A percentile compares a stretch with the other conserved stretches of the same genome.
These are phyloP conservation scores for Podospora pseudopauciseta DNA, from an alignment of 495 filamentous ascomycete species.

Conservation along the genomic window DNA sequence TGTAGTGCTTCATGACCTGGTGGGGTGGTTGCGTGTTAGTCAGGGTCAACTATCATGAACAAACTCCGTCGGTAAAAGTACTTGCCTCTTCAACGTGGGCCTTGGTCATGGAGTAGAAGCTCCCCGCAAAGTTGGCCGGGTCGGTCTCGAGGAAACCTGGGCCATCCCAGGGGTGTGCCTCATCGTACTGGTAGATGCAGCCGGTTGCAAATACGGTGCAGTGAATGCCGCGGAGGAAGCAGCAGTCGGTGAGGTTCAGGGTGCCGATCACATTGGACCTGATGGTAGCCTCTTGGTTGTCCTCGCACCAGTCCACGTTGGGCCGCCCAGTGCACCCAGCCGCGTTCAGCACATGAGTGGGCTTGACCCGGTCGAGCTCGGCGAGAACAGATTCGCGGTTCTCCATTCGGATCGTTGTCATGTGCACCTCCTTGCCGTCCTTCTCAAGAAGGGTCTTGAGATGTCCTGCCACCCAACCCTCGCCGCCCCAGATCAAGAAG, in stretches of 20 bases:
- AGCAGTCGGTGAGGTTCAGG: slow-evolving; percentile 59
- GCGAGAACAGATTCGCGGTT: slow-evolving; percentile 54
- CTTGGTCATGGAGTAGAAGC: slow-evolving; percentile 66
- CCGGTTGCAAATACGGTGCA: slow-evolving; percentile 63
- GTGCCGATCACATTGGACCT: slow-evolving; percentile 62
- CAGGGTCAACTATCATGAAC: neutral
- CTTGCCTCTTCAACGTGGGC: slow-evolving; percentile 60
- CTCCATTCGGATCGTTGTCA: slow-evolving; percentile 59
- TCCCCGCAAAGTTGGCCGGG: slow-evolving; percentile 59
- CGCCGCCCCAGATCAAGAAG: slow-evolving; percentile 61
- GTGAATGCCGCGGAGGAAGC: slow-evolving; percentile 54
- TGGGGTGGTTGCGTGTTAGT: neutral
- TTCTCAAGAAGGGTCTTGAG: slow-evolving; percentile 58
- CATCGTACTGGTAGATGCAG: slow-evolving; percentile 61
- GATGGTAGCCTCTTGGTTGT: slow-evolving; percentile 61
- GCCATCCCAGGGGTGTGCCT: slow-evolving; percentile 55
- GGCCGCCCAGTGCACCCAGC: slow-evolving; percentile 65
- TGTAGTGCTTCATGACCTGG: slow-evolving; percentile 58
- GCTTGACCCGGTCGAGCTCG: slow-evolving; percentile 54
- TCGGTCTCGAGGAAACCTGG: slow-evolving; percentile 60
- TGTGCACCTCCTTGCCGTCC: slow-evolving; percentile 58
- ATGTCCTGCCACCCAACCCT: slow-evolving; percentile 62
- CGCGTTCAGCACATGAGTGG: slow-evolving; percentile 61
- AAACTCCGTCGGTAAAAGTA: neutral
- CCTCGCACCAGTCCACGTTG: slow-evolving; percentile 69